Evolutionary conservation across 345 rosid species (phyloP).

Genomic region (Cochlearia excelsa): DNA sequence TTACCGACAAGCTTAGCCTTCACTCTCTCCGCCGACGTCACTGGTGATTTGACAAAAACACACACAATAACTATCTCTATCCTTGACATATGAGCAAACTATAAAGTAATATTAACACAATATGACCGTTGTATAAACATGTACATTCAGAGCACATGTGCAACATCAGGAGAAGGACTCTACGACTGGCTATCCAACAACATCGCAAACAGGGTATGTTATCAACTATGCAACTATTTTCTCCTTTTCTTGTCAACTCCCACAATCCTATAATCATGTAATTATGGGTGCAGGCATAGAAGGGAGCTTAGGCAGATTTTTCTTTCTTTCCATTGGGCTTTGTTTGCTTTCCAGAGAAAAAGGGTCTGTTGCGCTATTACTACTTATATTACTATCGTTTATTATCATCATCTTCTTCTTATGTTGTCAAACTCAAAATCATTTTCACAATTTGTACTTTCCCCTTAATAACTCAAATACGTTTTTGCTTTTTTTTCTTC

Average conservation of each 20-base stretch:
- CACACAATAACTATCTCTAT: too few relatives aligned
- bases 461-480: too few relatives aligned
- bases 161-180: conserved; percentile 94
- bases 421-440: too few relatives aligned
- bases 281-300: conserved; percentile 28
- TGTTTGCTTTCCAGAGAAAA: conserved; percentile 21
- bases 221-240: too few relatives aligned
- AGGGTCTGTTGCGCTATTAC: conserved; percentile 22
- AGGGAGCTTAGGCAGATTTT: conserved; percentile 20
- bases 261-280: background rate
- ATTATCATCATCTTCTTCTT: too few relatives aligned
- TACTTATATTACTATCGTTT: too few relatives aligned
- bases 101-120: too few relatives aligned
- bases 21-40: conserved; percentile 72
- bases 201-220: conserved; percentile 92
- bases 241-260: background rate
- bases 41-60: conserved; percentile 39
- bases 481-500: too few relatives aligned
- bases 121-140: conserved; percentile 33
- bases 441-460: too few relatives aligned
- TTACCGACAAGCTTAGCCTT: too few relatives aligned
- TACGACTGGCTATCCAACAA: conserved; percentile 98
- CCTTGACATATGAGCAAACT: too few relatives aligned
- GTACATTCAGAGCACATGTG: conserved; percentile 98
- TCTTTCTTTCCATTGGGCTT: conserved; percentile 10